Conservation (phyloP, 805 yeast species). For the Starmerella apicola region DNA sequence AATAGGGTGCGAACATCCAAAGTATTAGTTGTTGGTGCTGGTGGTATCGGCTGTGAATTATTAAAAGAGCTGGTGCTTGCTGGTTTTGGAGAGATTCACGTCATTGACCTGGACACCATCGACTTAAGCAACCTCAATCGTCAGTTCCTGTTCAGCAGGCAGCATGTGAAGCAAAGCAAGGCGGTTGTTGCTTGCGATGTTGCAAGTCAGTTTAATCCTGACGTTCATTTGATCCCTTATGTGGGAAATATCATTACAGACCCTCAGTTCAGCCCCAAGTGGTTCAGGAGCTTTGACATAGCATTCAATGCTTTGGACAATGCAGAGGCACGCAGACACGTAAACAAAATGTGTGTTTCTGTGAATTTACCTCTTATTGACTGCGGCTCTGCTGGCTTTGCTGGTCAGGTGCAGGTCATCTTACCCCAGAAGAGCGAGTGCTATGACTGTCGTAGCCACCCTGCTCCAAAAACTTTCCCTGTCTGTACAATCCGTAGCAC, state of each 20-base stretch:
- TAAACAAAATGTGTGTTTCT: conserved; percentile 69
- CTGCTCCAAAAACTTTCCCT: conserved; percentile 81
- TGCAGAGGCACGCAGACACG: conserved; percentile 81
- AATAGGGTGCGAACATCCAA: conserved; percentile 13
- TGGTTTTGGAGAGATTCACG: conserved; percentile 38
- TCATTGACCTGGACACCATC: conserved; percentile 83
- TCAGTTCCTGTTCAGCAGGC: conserved; percentile 79
- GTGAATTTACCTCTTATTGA: conserved; percentile 70
- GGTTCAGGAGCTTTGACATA: conserved; percentile 66
- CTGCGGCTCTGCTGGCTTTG: conserved; percentile 88
- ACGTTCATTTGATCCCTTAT: conserved; percentile 61
- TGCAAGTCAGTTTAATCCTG: conserved; percentile 56
- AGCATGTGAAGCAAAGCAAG: conserved; percentile 82
- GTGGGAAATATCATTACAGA: conserved; percentile 78
- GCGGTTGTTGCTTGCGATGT: conserved; percentile 75
- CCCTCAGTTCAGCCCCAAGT: conserved; percentile 54
- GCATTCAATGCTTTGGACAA: conserved; percentile 91
- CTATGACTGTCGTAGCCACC: conserved; percentile 81
- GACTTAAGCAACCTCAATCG: conserved; percentile 86
- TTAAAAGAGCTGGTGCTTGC: conserved; percentile 93
- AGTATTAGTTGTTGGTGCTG: conserved; percentile 91
- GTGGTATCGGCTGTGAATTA: conserved; percentile 99
- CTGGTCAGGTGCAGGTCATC: conserved; percentile 90
- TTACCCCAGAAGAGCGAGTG: conserved; percentile 69
- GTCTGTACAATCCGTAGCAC: conserved; percentile 96